Conservation (phyloP, 2,329 filamentous ascomycete species). For the Talaromyces rugulosus region DNA sequence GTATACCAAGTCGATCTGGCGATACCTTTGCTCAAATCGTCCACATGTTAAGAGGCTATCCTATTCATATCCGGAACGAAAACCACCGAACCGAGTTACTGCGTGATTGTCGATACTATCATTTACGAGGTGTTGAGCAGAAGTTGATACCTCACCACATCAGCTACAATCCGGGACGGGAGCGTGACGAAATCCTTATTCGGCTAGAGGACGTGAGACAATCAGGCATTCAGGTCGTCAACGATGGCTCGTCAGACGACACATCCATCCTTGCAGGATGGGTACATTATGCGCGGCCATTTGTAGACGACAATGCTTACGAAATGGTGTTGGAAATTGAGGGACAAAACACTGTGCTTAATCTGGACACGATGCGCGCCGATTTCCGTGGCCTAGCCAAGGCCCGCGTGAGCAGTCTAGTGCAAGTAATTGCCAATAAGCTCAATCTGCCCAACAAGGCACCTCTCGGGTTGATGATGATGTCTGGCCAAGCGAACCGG, state of each 20-base stretch:
- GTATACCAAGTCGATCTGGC: constrained; percentile 75
- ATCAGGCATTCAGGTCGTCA: constrained; percentile 67
- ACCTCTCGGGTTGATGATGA: constrained; percentile 64
- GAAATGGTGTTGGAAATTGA: constrained; percentile 80
- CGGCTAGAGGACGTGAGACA: constrained; percentile 84
- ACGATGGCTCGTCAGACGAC: constrained; percentile 39
- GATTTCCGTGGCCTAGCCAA: constrained; percentile 72
- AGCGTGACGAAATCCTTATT: constrained; percentile 70
- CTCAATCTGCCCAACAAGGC: constrained; percentile 60
- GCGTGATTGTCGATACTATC: constrained; percentile 85
- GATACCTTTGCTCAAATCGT: constrained; percentile 79
- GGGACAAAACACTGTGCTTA: constrained; percentile 58
- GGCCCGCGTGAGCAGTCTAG: constrained; percentile 65
- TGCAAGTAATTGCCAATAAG: constrained; percentile 78
- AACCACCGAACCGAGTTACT: constrained; percentile 73
- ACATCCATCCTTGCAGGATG: constrained; percentile 41
- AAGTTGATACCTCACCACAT: constrained; percentile 73
- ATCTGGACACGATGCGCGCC: constrained; percentile 53
- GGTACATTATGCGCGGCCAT: constrained; percentile 79
- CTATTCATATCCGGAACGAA: constrained; percentile 69
- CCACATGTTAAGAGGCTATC: constrained; percentile 78
- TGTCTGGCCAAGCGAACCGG: constrained; percentile 54
- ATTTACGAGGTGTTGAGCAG: constrained; percentile 88
- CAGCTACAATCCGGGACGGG: constrained; percentile 66
- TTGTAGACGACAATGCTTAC: constrained; percentile 68